Evolutionary conservation across 2,329 filamentous ascomycete genomes (phyloP), one percentile per base, ranked within the genome.

Genomic region (Paecilomyces sp.): DNA sequence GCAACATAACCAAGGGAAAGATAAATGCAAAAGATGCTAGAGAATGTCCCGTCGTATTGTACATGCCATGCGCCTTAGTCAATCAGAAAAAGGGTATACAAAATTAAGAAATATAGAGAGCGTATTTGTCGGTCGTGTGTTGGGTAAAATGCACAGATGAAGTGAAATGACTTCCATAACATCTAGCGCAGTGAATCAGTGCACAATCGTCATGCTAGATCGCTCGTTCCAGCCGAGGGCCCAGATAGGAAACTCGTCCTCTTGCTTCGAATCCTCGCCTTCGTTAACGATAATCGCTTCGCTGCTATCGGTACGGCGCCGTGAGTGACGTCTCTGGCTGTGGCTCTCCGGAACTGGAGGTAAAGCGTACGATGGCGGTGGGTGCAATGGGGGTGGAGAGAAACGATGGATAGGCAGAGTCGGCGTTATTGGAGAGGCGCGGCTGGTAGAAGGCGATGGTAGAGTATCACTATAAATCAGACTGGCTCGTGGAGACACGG

Each of bases 241-340:
- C 76, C 76, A 78, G 28, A 77, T 66, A 4, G 76, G 74, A 58
- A 80, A 76, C 4, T 79, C 79, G 18, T 82, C 66, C 56, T 86
- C 84, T 79, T 85, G 84, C 52, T 76, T 79, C 62, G 82, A 80
- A 31, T 80, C 79, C 3, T 79, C 76, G 1, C 75, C 73, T 24
- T 76, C 69, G 56, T 75, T 76, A 53, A 78, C 68, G 56, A 76
- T 73, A 55, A 82, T 79, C 59, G 78, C 77, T 65, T 79, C 77
- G 59, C 75, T 77, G 63, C 76, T 78, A 61, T 76, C 72, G 0
- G 76, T 78, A 31, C 75, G 72, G 54, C 75, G 72, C 41, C 74
- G 68, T 15, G 76, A 73, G 62, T 78, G 75, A 51, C 70, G 68
- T 59, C 67, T 69, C 56, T 70, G 68, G 25, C 68, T 67, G 31